Conservation (phyloP, 192 early-diverging fungal species). For the Physocladia obscura region DNA sequence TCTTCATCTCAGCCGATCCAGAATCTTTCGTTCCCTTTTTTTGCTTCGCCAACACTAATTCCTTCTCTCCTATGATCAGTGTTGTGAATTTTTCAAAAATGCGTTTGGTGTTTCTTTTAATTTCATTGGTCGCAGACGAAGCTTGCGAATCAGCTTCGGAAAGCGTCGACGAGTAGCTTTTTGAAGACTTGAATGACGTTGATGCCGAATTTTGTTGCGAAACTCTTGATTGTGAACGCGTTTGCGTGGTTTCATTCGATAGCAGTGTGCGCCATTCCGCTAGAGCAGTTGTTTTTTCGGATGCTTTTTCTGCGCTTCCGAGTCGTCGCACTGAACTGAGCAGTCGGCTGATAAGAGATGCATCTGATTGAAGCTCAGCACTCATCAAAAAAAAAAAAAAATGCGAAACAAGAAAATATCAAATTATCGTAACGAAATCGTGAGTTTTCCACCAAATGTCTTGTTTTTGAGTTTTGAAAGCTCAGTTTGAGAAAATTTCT, state of each 20-base stretch:
- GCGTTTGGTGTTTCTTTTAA: not conserved
- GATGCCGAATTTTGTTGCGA: not conserved
- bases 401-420: no score
- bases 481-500: no score
- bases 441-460: no score
- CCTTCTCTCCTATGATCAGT: not conserved
- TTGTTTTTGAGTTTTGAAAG: no score
- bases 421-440: no score
- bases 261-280: not conserved
- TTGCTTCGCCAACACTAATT: not conserved
- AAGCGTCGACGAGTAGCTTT: not conserved
- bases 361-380: no score
- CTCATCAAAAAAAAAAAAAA: no score
- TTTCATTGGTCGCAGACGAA: not conserved
- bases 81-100: not conserved
- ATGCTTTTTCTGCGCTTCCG: not conserved
- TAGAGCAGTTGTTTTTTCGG: not conserved
- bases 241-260: not conserved
- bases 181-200: not conserved
- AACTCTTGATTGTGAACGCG: no score
- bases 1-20: not conserved
- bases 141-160: not conserved
- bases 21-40: not conserved
- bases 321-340: not conserved
- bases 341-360: not conserved